Base-by-base conservation (phyloP, 805 yeast genomes). In the Ogataea pilisensis region DNA sequence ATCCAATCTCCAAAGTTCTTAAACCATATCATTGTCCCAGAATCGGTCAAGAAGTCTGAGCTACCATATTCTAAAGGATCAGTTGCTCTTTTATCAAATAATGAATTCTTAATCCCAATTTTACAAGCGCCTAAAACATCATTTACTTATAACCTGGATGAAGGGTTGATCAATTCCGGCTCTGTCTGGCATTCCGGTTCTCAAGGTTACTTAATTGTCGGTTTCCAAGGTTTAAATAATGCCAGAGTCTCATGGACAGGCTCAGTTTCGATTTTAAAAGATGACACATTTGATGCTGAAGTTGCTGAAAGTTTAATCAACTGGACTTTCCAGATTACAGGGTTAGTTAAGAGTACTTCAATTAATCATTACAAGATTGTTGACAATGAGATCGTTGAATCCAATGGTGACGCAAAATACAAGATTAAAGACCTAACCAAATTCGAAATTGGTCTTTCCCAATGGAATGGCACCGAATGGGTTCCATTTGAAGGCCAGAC, bases 221-320 rank as follows among this genome's bases (percentile, higher is more conserved):
- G 80, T 1, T 75, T 87, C 54, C 99, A 93, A 68, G 82, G 82
- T 35, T 70, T 79, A 41, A 77, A 77, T 57, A 87, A 85, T 56
- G 85, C 95, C 2, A 79, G 99, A 52, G 70, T 79, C 34, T 57
- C 74, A 11, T 88, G 97, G 96, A 53, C 82, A 14, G 98, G 97
- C n/a, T 72, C 84, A 34, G 67, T 65, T 21, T 69, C 70, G 17
- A 64, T 85, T 37, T 66, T 90, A 34, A 60, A 54, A 25, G 66
- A 77, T 49, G 52, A 50, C 14, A 49, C 60, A 14, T 63, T 62
- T 40, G 53, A 57, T 30, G 57, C 60, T n/a, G 57, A 59, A 8
- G 57, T 80, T 28, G 67, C 68, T n/a, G 54, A 60, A 25, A 75
- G 72, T 33, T 49, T 82, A 14, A 53, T 77, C 22, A 60, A 69